A percentile compares a stretch with the other conserved stretches of the same genome.
These are phyloP conservation scores for Litchi chinensis DNA, from an alignment of 345 rosid genomes.

Conservation along the genomic window DNA sequence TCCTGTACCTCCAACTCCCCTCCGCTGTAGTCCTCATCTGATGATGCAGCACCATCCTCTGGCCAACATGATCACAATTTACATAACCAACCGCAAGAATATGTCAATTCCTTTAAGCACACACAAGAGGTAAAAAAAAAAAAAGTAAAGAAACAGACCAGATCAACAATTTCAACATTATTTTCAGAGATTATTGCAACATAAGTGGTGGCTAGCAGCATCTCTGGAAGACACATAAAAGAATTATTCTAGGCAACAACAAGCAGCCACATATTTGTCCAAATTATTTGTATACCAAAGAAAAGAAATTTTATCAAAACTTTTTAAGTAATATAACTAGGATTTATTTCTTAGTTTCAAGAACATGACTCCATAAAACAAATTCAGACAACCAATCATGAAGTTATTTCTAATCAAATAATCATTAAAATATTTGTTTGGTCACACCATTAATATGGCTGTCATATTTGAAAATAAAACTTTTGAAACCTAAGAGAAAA, in stretches of 20 bases:
- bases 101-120: background rate
- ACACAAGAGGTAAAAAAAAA: background rate
- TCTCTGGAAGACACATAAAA: too few relatives aligned
- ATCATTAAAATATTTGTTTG: too few relatives aligned
- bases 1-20: conserved; percentile 55
- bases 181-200: too few relatives aligned
- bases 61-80: conserved; percentile 3
- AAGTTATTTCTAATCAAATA: too few relatives aligned
- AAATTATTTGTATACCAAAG: background rate
- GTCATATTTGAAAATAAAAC: too few relatives aligned
- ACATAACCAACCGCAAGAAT: background rate
- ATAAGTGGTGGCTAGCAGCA: too few relatives aligned
- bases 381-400: background rate
- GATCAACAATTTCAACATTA: too few relatives aligned
- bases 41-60: conserved; percentile 63
- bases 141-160: too few relatives aligned
- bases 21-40: conserved; percentile 69
- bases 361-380: background rate
- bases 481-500: too few relatives aligned
- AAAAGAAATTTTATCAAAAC: background rate
- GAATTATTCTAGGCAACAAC: too few relatives aligned
- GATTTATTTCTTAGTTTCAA: background rate
- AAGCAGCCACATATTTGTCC: background rate
- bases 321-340: too few relatives aligned
- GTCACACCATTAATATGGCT: too few relatives aligned